These are phyloP conservation scores for Microsporum ferrugineum DNA, from an alignment of 2,329 filamentous ascomycete genomes.

Conservation along the genomic window DNA sequence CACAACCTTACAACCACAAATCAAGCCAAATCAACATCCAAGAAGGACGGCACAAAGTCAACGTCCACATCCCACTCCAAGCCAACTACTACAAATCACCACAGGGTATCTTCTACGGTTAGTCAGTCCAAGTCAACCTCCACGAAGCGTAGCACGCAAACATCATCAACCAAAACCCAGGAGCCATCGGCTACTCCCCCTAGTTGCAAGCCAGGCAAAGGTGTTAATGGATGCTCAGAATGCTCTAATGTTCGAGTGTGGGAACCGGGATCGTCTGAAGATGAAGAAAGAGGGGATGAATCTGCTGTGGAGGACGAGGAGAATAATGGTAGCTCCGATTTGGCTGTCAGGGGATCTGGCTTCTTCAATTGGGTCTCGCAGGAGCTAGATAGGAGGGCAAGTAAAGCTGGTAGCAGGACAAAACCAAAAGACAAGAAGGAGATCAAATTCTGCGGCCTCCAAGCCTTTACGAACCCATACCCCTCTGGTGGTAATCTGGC, in stretches of 20 bases:
- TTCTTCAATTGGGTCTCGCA: neutral
- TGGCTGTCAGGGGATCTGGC: neutral
- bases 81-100: neutral
- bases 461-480: neutral
- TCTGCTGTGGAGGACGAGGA: too few relatives aligned
- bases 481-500: neutral
- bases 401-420: neutral
- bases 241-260: neutral
- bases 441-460: neutral
- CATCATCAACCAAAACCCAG: neutral
- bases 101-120: neutral
- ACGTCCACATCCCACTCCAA: neutral
- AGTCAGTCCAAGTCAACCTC: neutral
- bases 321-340: neutral
- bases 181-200: neutral
- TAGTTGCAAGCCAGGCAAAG: neutral
- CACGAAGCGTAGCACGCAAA: neutral
- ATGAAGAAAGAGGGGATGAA: neutral
- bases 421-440: neutral
- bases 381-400: neutral
- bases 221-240: neutral
- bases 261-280: neutral
- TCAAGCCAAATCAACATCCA: neutral
- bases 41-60: neutral
- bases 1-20: neutral